A percentile compares a stretch with the other conserved stretches of the same genome.
Evolutionary conservation across 768 basidiomycete genomes (phyloP).

Genomic region (Royoungia palumana): DNA sequence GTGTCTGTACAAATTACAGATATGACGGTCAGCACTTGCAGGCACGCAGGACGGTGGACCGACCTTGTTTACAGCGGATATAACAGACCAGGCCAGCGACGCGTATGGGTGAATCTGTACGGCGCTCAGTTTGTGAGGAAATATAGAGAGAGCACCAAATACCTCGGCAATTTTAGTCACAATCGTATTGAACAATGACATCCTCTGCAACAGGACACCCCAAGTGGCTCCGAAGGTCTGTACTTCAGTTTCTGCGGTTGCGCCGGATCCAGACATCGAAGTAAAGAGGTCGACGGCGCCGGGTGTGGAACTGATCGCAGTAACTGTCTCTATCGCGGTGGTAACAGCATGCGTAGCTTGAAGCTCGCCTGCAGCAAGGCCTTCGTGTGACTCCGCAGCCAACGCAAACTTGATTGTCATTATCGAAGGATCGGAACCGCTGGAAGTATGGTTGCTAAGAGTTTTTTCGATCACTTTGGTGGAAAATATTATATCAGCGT

Average conservation of each 20-base stretch:
- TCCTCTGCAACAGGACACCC: not conserved
- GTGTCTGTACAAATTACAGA: too few species aligned
- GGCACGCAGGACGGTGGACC: too few species aligned
- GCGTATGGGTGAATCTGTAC: too few species aligned
- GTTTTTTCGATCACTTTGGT: not conserved
- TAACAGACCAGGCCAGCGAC: too few species aligned
- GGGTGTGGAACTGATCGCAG: not conserved
- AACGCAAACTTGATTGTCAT: not conserved
- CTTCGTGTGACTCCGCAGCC: not conserved
- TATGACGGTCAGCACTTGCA: too few species aligned
- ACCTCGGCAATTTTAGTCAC: not conserved
- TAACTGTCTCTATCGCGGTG: not conserved
- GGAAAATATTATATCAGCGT: not conserved
- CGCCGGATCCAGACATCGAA: not conserved
- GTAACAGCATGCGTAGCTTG: not conserved
- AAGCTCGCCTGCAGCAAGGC: not conserved
- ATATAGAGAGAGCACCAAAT: not conserved
- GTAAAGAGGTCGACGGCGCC: not conserved
- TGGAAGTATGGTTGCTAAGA: not conserved
- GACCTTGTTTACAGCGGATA: too few species aligned
- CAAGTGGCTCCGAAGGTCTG: not conserved
- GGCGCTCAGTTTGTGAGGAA: too few species aligned
- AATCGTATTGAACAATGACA: not conserved
- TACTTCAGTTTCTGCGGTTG: not conserved
- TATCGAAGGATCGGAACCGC: not conserved